Evolutionary conservation across 2,329 filamentous ascomycete genomes (phyloP).

Genomic region (Sporothrix inflata): DNA sequence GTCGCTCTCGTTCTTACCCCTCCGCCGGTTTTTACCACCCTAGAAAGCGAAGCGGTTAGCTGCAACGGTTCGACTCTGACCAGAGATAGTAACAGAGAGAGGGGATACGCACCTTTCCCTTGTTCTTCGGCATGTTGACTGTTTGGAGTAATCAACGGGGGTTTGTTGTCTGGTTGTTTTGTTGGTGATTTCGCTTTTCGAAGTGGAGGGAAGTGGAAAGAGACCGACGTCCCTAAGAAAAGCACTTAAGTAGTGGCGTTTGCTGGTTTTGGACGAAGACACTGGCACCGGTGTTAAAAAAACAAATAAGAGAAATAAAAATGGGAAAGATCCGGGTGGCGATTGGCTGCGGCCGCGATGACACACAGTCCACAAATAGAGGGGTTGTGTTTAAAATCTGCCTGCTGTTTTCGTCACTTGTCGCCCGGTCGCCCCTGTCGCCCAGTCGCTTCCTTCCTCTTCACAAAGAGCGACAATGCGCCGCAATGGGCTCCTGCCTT

Average conservation of each 20-base stretch:
- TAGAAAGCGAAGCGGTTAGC: conserved; percentile 3
- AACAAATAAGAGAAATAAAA: conserved; percentile 15
- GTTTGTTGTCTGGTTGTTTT: conserved; percentile 8
- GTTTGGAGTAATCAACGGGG: not conserved
- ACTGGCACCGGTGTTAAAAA: conserved; percentile 9
- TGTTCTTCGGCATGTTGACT: conserved; percentile 91
- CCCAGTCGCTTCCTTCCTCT: not conserved
- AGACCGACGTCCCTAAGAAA: conserved; percentile 5
- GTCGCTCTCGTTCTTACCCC: conserved; percentile 99
- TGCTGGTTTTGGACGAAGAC: not conserved
- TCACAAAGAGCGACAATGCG: conserved; percentile 3
- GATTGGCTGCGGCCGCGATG: conserved; percentile 21
- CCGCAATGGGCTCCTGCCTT: not conserved
- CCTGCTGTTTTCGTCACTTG: conserved; percentile 26
- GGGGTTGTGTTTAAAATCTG: conserved; percentile 25
- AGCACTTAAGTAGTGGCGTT: conserved; percentile 13
- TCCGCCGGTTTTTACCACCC: conserved; percentile 96
- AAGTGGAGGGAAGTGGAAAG: conserved; percentile 20
- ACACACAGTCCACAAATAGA: conserved; percentile 30
- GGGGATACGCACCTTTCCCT: conserved; percentile 76
- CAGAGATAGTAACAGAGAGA: too few relatives aligned
- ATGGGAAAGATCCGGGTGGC: conserved; percentile 25
- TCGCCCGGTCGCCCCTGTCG: not conserved
- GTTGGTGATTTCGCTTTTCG: conserved; percentile 1
- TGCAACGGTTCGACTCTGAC: not conserved